Evolutionary conservation across 768 basidiomycete genomes (phyloP), one percentile per base, ranked within the genome.

Genomic region (Phlebiopsis flavidoalba): DNA sequence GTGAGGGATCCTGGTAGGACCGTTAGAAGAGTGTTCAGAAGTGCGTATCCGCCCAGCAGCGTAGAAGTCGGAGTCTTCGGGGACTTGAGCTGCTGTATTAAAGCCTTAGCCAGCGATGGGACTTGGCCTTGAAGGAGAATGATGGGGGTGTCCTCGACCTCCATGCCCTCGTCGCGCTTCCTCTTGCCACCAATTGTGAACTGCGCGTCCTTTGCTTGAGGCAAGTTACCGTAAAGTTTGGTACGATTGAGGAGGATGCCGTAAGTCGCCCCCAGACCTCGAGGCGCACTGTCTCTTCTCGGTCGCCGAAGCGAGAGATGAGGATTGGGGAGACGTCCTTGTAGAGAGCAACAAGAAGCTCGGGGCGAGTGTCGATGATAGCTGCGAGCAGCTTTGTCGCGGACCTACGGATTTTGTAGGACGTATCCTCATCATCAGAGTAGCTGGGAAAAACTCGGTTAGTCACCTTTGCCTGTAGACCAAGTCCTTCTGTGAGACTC

Each of bases 401-500:
- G 7, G 93, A 88, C 49, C 97, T 86, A 64, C 97, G 89, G 60
- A 97, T 93, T 74, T 98, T 98, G 83, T 97, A 98, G 0, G 96
- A 98, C 11, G 91, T 92, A 69, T 99, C 97, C 72, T 98, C 97
- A 60, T 99, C 97, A 66, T 99, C 97, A 6, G 93, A 94, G 72
- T 97, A 98, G 64, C 93, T 95, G 64, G 26, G n/a, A n/a, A n/a
- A 49, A 14, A 26, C 14, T 12, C 48, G 56, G 40, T 24, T 33
- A 12, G 49, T 10, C 11, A 63, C 48, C 50, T 48, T 57, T 51
- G 58, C 49, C 24, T 69, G 5, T 33, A 53, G 70, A 51, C 36
- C 48, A 45, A 53, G 64, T 24, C 8, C 2, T 31, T 31, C 6
- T 3, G 35, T 40, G 40, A 2, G 24, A 64, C 45, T 68, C 67